phyloP scores from a whole-genome alignment of 352 stramenopile genomes.

The Pythium guiyangense region DNA sequence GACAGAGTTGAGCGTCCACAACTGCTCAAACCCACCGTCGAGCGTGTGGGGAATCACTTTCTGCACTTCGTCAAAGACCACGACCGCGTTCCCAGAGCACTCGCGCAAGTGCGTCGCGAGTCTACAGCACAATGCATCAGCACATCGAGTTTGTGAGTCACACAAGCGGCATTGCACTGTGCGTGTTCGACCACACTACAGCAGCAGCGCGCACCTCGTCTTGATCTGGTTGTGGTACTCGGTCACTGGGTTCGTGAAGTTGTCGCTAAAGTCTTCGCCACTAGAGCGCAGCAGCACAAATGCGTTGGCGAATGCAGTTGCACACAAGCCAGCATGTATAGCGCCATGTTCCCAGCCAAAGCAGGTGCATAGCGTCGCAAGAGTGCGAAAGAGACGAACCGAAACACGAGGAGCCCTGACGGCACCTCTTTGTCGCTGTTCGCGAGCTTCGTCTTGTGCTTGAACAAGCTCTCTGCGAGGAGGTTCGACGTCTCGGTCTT shows the following conservation, averaged over 20 bases:
- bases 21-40: conserved; percentile 48
- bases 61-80: conserved; percentile 91
- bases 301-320: too few species aligned
- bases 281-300: conserved; percentile 19
- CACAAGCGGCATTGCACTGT: neutral
- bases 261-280: conserved; percentile 84
- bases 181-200: neutral
- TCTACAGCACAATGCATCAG: conserved; percentile 19
- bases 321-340: too few species aligned
- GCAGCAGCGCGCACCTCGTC: conserved; percentile 30
- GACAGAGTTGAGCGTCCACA: too few species aligned
- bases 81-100: conserved; percentile 83
- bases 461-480: conserved; percentile 81
- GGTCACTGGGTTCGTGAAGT: conserved; percentile 75
- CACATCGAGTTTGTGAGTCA: neutral
- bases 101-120: conserved; percentile 73
- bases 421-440: conserved; percentile 65
- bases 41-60: conserved; percentile 89
- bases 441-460: conserved; percentile 62
- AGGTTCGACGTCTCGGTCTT: conserved; percentile 89
- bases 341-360: too few species aligned
- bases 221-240: conserved; percentile 87
- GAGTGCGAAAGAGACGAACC: conserved; percentile 5
- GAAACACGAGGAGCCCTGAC: conserved; percentile 48
- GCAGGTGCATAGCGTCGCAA: neutral